These are phyloP conservation scores for Nematocida minor DNA, from an alignment of 371 early-diverging fungal species.

Conservation along the genomic window DNA sequence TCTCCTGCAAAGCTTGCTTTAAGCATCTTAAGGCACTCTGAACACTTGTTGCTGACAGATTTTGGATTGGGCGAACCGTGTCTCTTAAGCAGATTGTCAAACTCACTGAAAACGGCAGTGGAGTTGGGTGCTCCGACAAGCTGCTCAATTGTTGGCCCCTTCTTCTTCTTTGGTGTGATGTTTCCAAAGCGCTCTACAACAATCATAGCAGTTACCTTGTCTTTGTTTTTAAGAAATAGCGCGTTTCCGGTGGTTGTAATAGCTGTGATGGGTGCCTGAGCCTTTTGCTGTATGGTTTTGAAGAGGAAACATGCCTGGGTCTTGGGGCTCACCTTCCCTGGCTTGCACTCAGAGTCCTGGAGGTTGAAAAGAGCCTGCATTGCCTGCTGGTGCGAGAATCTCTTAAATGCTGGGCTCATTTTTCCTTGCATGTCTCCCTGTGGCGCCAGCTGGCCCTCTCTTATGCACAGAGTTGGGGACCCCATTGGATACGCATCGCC, in stretches of 20 bases:
- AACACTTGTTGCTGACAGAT: conserved; percentile 29
- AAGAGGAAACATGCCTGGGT: conserved; percentile 35
- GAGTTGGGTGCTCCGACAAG: not conserved
- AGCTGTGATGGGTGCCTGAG: not conserved
- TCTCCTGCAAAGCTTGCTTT: conserved; percentile 1
- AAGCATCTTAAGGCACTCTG: conserved; percentile 27
- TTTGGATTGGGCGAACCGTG: not conserved
- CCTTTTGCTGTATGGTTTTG: conserved; percentile 5
- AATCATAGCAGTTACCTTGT: conserved; percentile 9
- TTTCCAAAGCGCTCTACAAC: conserved; percentile 21
- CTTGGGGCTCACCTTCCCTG: conserved; percentile 1
- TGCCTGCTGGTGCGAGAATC: not conserved
- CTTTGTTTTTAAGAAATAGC: not conserved
- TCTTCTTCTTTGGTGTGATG: not conserved
- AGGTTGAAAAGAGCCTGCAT: conserved; percentile 19
- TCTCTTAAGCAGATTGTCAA: conserved; percentile 39
- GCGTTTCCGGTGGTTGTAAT: conserved; percentile 22
- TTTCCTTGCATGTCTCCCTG: not conserved
- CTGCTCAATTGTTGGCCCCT: not conserved
- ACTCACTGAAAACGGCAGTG: conserved; percentile 9
- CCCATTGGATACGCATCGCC: not conserved
- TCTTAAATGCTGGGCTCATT: not conserved
- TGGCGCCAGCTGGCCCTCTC: not conserved
- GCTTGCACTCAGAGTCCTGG: conserved; percentile 30
- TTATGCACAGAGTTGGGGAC: conserved; percentile 38